These are phyloP conservation scores for Aspergillus fijiensis DNA, from an alignment of 2,329 filamentous ascomycete genomes.

Conservation along the genomic window DNA sequence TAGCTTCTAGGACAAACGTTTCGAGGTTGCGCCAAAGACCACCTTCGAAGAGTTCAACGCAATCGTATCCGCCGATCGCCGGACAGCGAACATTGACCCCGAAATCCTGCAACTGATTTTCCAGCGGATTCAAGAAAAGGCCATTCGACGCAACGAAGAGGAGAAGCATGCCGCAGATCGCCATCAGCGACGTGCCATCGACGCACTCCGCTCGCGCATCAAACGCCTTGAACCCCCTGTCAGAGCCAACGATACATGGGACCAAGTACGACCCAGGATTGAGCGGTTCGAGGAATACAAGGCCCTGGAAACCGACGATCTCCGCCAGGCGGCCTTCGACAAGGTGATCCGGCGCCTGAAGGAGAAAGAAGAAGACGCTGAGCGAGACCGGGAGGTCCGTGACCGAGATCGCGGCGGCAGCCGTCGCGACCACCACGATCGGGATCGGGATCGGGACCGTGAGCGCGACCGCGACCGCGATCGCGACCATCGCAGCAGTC, in stretches of 20 bases:
- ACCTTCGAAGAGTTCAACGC: slow-evolving; percentile 83
- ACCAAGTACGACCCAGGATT: slow-evolving; percentile 77
- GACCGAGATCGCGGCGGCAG: slow-evolving; percentile 46
- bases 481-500: slow-evolving; percentile 55
- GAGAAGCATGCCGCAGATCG: slow-evolving; percentile 80
- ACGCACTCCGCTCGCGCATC: slow-evolving; percentile 79
- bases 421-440: slow-evolving; percentile 59
- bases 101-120: slow-evolving; percentile 80
- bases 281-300: slow-evolving; percentile 81
- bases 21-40: slow-evolving; percentile 83
- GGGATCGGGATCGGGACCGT: slow-evolving; percentile 46
- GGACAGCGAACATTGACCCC: slow-evolving; percentile 81
- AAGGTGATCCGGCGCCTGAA: slow-evolving; percentile 87
- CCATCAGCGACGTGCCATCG: slow-evolving; percentile 78
- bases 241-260: slow-evolving; percentile 75
- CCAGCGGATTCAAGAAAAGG: slow-evolving; percentile 83
- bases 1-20: slow-evolving; percentile 71
- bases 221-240: slow-evolving; percentile 90
- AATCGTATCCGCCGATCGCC: slow-evolving; percentile 79
- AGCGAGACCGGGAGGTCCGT: slow-evolving; percentile 56
- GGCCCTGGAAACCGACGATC: slow-evolving; percentile 77
- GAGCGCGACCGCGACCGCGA: slow-evolving; percentile 60
- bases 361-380: slow-evolving; percentile 82
- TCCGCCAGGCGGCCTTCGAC: slow-evolving; percentile 80
- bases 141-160: slow-evolving; percentile 76